Evolutionary conservation across 306 rosid species (phyloP).

Genomic region (Leucaena leucocephala): DNA sequence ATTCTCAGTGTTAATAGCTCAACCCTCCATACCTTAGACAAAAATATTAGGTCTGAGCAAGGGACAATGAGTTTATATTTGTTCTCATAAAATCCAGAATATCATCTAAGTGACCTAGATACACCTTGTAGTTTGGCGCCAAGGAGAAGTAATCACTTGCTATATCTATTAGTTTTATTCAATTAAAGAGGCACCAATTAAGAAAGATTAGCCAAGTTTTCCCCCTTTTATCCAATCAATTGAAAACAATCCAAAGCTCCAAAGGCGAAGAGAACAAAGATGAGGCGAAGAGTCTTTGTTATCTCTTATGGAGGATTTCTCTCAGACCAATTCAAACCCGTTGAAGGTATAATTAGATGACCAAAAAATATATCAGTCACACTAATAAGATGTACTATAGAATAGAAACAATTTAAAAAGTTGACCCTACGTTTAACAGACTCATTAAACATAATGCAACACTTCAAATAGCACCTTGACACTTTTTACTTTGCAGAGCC

Average conservation of each 20-base stretch:
- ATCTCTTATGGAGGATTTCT: neutral
- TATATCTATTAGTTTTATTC: neutral
- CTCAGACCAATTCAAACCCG: neutral
- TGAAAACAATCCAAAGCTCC: neutral
- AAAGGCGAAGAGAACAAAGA: neutral
- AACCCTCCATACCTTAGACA: neutral
- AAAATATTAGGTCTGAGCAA: neutral
- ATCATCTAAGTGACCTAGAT: neutral
- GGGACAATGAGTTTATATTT: neutral
- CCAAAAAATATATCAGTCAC: neutral
- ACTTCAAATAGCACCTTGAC: neutral
- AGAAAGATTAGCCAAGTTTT: neutral
- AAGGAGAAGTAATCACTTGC: neutral
- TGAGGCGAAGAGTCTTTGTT: neutral
- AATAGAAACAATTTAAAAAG: neutral
- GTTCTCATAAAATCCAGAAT: constrained; percentile 1
- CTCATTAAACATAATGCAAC: neutral
- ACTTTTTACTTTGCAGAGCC: neutral
- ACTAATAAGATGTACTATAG: neutral
- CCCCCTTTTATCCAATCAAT: neutral
- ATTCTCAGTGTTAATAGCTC: neutral
- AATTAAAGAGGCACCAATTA: neutral
- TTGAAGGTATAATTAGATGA: neutral
- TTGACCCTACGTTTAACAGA: neutral
- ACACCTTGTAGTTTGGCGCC: neutral